phyloP scores from a whole-genome alignment of 441 rosid species.

The Syzygium malaccense region DNA sequence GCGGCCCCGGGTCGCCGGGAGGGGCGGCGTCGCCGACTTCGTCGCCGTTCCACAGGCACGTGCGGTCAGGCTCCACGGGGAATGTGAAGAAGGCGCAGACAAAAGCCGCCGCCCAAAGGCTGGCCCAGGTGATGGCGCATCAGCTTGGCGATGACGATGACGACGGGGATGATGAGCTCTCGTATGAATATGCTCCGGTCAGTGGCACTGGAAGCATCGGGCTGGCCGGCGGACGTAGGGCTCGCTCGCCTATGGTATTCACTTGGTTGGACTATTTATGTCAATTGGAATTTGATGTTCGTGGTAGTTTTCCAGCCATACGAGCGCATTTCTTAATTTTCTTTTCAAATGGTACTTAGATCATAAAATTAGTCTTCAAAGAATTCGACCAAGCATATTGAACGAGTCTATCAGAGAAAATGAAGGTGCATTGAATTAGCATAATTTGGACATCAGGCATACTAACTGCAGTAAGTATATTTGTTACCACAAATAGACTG shows the following conservation, averaged over 20 bases:
- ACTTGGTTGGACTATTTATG: not conserved
- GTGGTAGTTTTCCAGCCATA: not conserved
- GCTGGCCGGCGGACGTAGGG: constrained; percentile 52
- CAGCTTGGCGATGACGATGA: constrained; percentile 38
- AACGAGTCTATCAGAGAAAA: not conserved
- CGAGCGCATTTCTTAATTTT: not conserved
- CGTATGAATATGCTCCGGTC: constrained; percentile 24
- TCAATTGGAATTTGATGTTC: not conserved
- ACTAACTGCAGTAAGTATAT: not conserved
- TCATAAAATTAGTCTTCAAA: not conserved
- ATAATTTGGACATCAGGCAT: not conserved
- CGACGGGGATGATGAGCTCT: constrained; percentile 48
- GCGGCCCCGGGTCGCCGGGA: constrained; percentile 24
- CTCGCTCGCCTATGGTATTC: constrained; percentile 59
- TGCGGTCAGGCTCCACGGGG: constrained; percentile 55
- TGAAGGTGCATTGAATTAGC: not conserved
- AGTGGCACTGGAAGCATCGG: constrained; percentile 46
- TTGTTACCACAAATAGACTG: not conserved
- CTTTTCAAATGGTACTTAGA: not conserved
- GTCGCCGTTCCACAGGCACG: constrained; percentile 46
- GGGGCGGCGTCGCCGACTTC: constrained; percentile 37
- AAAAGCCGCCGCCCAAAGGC: constrained; percentile 87
- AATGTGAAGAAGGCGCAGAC: constrained; percentile 65
- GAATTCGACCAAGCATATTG: not conserved
- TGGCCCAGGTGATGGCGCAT: constrained; percentile 85